Evolutionary conservation across 108 stramenopile genomes (phyloP).

Genomic region (Pseudonitzschia multiseries): DNA sequence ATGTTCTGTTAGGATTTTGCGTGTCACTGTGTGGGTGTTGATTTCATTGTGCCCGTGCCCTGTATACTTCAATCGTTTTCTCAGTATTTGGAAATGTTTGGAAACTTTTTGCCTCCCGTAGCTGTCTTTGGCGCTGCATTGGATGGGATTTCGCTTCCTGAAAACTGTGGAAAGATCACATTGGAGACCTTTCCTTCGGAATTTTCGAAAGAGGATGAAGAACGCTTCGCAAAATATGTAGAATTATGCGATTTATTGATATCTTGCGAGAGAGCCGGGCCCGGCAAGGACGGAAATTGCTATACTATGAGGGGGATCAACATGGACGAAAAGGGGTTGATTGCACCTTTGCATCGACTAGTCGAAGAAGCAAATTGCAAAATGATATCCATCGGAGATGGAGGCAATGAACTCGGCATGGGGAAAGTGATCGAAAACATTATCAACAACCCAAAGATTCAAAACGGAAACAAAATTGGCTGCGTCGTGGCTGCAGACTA

Average conservation of each 20-base stretch:
- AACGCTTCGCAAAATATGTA: slow-evolving; percentile 44
- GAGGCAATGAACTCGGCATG: slow-evolving; percentile 87
- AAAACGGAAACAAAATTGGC: slow-evolving; percentile 63
- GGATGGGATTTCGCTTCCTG: slow-evolving; percentile 21
- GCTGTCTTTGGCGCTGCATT: slow-evolving; percentile 44
- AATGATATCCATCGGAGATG: slow-evolving; percentile 44
- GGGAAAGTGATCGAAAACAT: slow-evolving; percentile 75
- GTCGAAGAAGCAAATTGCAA: slow-evolving; percentile 19
- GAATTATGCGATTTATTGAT: slow-evolving; percentile 52
- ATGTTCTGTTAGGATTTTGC: neutral
- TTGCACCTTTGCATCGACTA: slow-evolving; percentile 71
- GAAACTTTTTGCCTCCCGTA: neutral
- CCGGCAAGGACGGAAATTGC: slow-evolving; percentile 68
- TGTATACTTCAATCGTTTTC: no score
- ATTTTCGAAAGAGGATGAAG: slow-evolving; percentile 38
- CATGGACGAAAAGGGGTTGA: slow-evolving; percentile 63
- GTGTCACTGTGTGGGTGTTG: neutral
- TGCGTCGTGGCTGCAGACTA: slow-evolving; percentile 61
- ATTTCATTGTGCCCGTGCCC: neutral
- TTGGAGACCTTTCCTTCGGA: slow-evolving; percentile 53
- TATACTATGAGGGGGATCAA: slow-evolving; percentile 84
- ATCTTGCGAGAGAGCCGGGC: slow-evolving; percentile 81
- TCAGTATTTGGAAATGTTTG: no score
- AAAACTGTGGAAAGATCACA: slow-evolving; percentile 22
- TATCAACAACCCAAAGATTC: slow-evolving; percentile 46